These are phyloP conservation scores for Hemileccinum impolitum DNA, from an alignment of 768 basidiomycete species.

Conservation along the genomic window DNA sequence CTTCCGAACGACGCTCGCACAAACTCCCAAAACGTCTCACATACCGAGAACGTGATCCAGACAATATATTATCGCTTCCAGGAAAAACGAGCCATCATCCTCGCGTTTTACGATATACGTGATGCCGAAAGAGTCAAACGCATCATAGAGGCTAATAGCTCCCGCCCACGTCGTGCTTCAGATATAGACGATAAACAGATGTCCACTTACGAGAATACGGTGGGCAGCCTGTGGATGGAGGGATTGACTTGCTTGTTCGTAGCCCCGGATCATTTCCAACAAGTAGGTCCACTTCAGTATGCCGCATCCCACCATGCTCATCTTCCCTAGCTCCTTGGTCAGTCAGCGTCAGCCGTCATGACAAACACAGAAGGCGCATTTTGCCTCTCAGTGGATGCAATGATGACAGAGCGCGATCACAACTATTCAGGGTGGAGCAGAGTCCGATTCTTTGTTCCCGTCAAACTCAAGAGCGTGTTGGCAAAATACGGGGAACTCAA, in stretches of 20 bases:
- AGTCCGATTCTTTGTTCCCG: slow-evolving; percentile 23
- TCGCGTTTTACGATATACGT: slow-evolving; percentile 61
- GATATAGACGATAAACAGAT: slow-evolving; percentile 9
- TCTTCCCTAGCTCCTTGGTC: slow-evolving; percentile 47
- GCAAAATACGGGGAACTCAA: slow-evolving; percentile 32
- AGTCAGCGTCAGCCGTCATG: slow-evolving; percentile 43
- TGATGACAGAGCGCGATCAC: slow-evolving; percentile 18
- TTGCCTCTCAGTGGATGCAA: slow-evolving; percentile 40
- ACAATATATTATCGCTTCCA: slow-evolving; percentile 55
- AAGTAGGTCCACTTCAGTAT: slow-evolving; percentile 33
- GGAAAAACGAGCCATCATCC: slow-evolving; percentile 48
- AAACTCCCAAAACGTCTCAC: slow-evolving; percentile 6
- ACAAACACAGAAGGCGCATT: slow-evolving; percentile 53
- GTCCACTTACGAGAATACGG: neutral
- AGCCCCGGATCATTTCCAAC: slow-evolving; percentile 41
- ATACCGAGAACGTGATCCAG: slow-evolving; percentile 40
- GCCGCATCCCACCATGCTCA: slow-evolving; percentile 6
- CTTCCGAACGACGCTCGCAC: slow-evolving; percentile 9
- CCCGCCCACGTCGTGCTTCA: slow-evolving; percentile 1
- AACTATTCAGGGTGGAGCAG: slow-evolving; percentile 24
- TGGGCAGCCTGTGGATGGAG: slow-evolving; percentile 18
- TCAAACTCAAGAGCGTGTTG: slow-evolving; percentile 28
- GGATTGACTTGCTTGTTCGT: slow-evolving; percentile 44
- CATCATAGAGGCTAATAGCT: slow-evolving; percentile 32
- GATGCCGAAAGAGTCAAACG: slow-evolving; percentile 47